Evolutionary conservation across 495 filamentous ascomycete genomes (phyloP), one percentile per base, ranked within the genome.

Genomic region (Chaetomium fimeti): DNA sequence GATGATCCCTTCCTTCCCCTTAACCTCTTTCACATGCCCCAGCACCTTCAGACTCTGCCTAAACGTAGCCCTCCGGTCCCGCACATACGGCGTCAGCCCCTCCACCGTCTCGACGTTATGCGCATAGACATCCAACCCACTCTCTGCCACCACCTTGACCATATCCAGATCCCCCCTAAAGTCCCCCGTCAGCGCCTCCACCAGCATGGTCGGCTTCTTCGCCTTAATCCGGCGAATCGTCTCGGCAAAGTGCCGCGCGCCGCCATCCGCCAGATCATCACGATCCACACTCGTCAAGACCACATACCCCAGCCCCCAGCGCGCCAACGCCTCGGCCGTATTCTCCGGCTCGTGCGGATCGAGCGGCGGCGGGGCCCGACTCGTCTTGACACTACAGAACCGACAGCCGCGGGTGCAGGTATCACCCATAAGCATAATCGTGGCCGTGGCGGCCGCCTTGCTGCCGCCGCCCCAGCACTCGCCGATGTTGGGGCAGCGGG

Each of bases 391-490:
- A 63, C 86, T 89, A 82, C 94, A 98, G 83, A 98, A 98, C 48
- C 95, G 87, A 76, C 94, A 98, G 24, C 94, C 94, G 29, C 94
- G 88, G 11, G 94, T 98, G 78, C 94, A 98, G 8, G 94, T 97
- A 72, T 98, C 94, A 66, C 94, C 94, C 93, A 98, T 97, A 8
- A 98, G 81, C 95, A 98, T 98, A 78, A 98, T 98, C 11, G 94
- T 98, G 0, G 95, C 94, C 28, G 94, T 98, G 2, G 95, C 95
- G 25, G 91, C 87, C 55, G 87, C 84, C 78, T 96, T 97, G 75
- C 89, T 85, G 69, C 78, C 83, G 40, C 94, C 94, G 61, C 94
- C 94, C 94, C 94, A 98, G 82, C 94, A 98, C 74, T 96, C 92
- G 66, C 88, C 91, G 57, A 98, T 98, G 74, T 98, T 98, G 48